Conservation (phyloP, 257 asterid species). For the Solanum paucissectum region DNA sequence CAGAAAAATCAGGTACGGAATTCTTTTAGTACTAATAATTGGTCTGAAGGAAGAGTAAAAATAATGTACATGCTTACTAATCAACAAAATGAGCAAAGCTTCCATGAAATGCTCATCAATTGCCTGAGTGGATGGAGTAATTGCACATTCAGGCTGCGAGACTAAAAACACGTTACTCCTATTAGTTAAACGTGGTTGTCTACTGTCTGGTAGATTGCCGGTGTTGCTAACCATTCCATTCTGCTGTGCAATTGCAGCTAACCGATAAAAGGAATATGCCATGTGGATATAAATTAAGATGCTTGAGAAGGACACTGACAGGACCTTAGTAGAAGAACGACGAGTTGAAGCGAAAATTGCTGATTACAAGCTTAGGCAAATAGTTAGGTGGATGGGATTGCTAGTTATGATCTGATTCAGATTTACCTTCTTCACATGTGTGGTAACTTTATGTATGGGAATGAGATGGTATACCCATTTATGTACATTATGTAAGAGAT, state of each 20-base stretch:
- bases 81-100: neutral
- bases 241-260: constrained; percentile 18
- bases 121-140: neutral
- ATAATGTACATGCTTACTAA: neutral
- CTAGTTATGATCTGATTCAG: constrained; percentile 7
- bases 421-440: neutral
- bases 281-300: constrained; percentile 35
- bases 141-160: neutral
- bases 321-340: constrained; percentile 62
- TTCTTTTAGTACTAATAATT: neutral
- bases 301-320: constrained; percentile 76
- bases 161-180: neutral
- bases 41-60: neutral
- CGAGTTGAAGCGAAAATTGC: neutral
- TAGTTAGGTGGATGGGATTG: constrained; percentile 7
- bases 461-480: neutral
- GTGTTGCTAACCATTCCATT: neutral
- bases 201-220: neutral
- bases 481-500: constrained; percentile 5
- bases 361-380: neutral
- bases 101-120: neutral
- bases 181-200: neutral
- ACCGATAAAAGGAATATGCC: constrained; percentile 42
- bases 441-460: constrained; percentile 10
- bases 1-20: constrained; percentile 67